Conservation (phyloP, 2,329 filamentous ascomycete genomes). For the Ophiostoma montium region DNA sequence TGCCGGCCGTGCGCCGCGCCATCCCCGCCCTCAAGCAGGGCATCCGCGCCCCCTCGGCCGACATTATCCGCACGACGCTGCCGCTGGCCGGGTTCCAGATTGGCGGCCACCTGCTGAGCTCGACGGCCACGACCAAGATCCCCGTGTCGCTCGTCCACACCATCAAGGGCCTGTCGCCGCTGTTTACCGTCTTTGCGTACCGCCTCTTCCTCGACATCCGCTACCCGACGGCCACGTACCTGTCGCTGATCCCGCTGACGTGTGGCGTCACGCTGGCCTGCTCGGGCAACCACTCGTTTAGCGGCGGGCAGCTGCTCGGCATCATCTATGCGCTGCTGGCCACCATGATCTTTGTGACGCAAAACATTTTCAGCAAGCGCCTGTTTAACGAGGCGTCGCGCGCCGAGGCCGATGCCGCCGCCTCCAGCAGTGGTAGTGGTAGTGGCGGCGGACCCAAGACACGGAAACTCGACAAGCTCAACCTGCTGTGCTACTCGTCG, state of each 20-base stretch:
- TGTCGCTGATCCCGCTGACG: slow-evolving; percentile 81
- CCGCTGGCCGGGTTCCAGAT: slow-evolving; percentile 89
- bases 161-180: slow-evolving; percentile 90
- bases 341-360: slow-evolving; percentile 90
- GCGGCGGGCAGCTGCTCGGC: slow-evolving; percentile 72
- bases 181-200: slow-evolving; percentile 92
- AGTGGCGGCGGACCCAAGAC: too few relatives aligned
- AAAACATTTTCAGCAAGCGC: slow-evolving; percentile 97
- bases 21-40: slow-evolving; percentile 73
- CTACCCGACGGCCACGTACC: slow-evolving; percentile 76
- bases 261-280: slow-evolving; percentile 92
- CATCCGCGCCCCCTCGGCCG: slow-evolving; percentile 64
- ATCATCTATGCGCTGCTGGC: slow-evolving; percentile 77
- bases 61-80: slow-evolving; percentile 77
- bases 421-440: slow-evolving; percentile 22
- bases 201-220: slow-evolving; percentile 76
- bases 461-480: slow-evolving; percentile 88
- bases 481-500: slow-evolving; percentile 93
- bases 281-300: slow-evolving; percentile 61
- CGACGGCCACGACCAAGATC: slow-evolving; percentile 85
- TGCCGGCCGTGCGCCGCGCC: slow-evolving; percentile 53
- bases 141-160: slow-evolving; percentile 96
- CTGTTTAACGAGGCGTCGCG: slow-evolving; percentile 89
- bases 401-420: slow-evolving; percentile 58
- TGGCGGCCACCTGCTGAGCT: slow-evolving; percentile 82